Base-by-base conservation (phyloP, 2,329 filamentous ascomycete species). In the Decorospora gaudefroyi region DNA sequence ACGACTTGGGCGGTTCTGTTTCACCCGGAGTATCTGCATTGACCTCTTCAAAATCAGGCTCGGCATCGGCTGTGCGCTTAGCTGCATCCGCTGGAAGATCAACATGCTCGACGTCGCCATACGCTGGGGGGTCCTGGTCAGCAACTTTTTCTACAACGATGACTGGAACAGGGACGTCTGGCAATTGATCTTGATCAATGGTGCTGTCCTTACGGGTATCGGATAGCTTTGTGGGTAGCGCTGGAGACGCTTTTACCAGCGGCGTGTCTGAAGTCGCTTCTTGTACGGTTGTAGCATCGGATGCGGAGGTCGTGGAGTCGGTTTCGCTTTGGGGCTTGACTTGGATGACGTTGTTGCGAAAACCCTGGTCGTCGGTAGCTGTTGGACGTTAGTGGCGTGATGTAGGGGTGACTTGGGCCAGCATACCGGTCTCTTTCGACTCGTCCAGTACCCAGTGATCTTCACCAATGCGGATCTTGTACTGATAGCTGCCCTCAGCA, bases 401-500 rank as follows among this genome's bases (percentile, higher is more conserved):
- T 13, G 29, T 10, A 13, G 15, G 18, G 35, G 21, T 16, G 19
- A 28, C 12, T n/a, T 5, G n/a, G 19, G 29, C 10, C 19, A n/a
- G 51, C 76, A 53, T 74, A 87, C 85, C 76, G 41, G 76, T 82
- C 10, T 81, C 78, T 40, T 77, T 75, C 30, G 73, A 74, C 45
- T 88, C 82, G 55, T 90, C 81, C 31, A 88, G 68, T 16, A 83
- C 74, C 81, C 83, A 87, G 52, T 87, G 79, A 33, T 81, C 81
- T 13, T 76, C 66, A 7, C 85, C 86, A 23, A 87, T 73, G 19
- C 85, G 79, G 56, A 90, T 86, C 69, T 89, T 90, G 77, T 90
- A 91, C 59, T 87, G 83, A 53, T 88, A 81, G 44, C 81, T 78
- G 32, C 80, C 77, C 15, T 79, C 79, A 15, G 79, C 73, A 12